A percentile compares a stretch with the other conserved stretches of the same genome.
Conservation (phyloP, 2,329 filamentous ascomycete genomes). For the Cladophialophora immunda region DNA sequence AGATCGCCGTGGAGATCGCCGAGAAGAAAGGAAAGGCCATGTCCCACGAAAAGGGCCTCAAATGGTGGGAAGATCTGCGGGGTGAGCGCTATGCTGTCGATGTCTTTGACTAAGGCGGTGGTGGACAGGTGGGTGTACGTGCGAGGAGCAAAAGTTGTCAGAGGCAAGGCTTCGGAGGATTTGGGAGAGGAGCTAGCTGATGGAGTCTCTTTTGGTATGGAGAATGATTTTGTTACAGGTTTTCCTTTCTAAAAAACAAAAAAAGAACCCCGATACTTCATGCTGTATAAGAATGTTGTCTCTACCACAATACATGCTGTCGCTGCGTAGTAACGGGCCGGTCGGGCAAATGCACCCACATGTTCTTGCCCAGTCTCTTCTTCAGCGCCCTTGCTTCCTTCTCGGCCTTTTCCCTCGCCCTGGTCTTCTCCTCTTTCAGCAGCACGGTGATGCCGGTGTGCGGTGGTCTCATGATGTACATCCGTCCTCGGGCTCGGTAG, state of each 20-base stretch:
- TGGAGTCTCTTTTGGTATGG: neutral
- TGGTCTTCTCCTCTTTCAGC: constrained; percentile 92
- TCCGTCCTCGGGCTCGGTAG: constrained; percentile 77
- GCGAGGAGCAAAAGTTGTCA: neutral
- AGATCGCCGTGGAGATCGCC: constrained; percentile 44
- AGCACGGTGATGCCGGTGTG: constrained; percentile 79
- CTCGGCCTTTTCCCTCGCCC: constrained; percentile 81
- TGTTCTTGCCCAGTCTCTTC: constrained; percentile 71
- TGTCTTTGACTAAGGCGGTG: constrained; percentile 35
- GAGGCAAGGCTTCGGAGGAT: neutral
- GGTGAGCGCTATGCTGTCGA: constrained; percentile 40
- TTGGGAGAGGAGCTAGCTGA: neutral
- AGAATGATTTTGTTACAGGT: constrained; percentile 1
- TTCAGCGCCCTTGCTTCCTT: constrained; percentile 79
- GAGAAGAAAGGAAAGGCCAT: constrained; percentile 48
- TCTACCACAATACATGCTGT: constrained; percentile 90
- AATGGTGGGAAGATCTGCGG: constrained; percentile 38
- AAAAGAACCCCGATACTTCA: neutral
- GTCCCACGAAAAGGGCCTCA: constrained; percentile 50
- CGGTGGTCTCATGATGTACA: constrained; percentile 73
- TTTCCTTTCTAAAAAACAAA: constrained; percentile 1
- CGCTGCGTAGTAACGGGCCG: constrained; percentile 83
- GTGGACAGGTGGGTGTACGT: neutral
- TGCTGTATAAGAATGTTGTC: neutral
- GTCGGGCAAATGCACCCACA: constrained; percentile 90